These are phyloP conservation scores for Tanacetum coccineum DNA, from an alignment of 129 eudicot genomes.

Conservation along the genomic window DNA sequence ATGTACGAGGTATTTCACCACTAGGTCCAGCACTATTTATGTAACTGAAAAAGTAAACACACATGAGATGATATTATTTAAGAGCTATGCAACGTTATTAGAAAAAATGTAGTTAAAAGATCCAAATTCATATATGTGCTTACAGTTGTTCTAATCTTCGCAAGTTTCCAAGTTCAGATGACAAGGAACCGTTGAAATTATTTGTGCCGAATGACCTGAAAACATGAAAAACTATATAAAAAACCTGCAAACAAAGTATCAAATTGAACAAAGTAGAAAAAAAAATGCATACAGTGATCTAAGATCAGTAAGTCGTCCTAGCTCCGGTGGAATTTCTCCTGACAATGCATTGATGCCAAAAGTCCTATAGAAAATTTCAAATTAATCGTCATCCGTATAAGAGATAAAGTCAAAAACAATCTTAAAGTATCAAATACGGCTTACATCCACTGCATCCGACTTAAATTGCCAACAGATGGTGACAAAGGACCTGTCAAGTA, in stretches of 20 bases:
- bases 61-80: neutral
- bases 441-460: conserved; percentile 72
- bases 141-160: conserved; percentile 47
- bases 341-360: conserved; percentile 69
- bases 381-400: neutral
- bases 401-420: neutral
- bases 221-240: neutral
- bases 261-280: neutral
- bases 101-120: neutral
- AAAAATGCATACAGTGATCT: conserved; percentile 13
- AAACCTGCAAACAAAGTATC: conserved; percentile 6
- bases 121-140: conserved; percentile 27
- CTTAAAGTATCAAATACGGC: conserved; percentile 8
- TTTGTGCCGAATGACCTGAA: conserved; percentile 49
- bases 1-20: conserved; percentile 64
- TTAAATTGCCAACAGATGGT: conserved; percentile 57
- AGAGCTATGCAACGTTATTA: neutral
- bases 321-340: conserved; percentile 63
- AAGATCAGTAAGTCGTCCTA: conserved; percentile 58
- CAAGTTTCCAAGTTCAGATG: conserved; percentile 67
- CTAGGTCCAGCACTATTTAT: conserved; percentile 68
- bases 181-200: conserved; percentile 67
- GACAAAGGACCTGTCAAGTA: conserved; percentile 69
- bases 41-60: conserved; percentile 48
- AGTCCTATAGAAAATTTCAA: conserved; percentile 29